These are phyloP conservation scores for Fusarium sp. DNA, from an alignment of 2,329 filamentous ascomycete genomes.

Conservation along the genomic window DNA sequence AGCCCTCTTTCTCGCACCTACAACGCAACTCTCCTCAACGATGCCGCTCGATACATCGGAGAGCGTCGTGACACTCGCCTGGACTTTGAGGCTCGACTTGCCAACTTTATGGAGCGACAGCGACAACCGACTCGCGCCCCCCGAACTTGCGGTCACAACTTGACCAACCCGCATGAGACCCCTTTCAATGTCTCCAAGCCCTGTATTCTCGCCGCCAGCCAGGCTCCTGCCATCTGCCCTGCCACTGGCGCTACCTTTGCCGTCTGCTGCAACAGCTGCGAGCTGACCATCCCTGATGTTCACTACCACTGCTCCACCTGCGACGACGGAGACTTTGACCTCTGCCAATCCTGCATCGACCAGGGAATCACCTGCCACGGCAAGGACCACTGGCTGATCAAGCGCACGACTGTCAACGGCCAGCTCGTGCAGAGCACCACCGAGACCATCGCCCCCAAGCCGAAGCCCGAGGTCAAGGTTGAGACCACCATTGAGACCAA, in stretches of 20 bases:
- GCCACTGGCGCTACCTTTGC: constrained; percentile 65
- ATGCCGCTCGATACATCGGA: constrained; percentile 43
- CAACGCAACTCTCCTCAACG: constrained; percentile 42
- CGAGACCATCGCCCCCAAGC: constrained; percentile 79
- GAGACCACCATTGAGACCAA: constrained; percentile 29
- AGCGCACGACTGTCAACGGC: constrained; percentile 84
- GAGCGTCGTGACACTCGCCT: constrained; percentile 37
- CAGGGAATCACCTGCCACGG: constrained; percentile 81
- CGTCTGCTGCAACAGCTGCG: constrained; percentile 95
- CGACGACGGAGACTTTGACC: constrained; percentile 92
- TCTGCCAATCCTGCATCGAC: constrained; percentile 84
- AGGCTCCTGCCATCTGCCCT: constrained; percentile 20
- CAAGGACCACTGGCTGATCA: constrained; percentile 92
- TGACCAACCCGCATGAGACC: constrained; percentile 2
- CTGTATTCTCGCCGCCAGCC: background rate
- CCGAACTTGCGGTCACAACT: background rate
- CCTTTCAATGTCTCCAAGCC: constrained; percentile 17
- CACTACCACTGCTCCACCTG: constrained; percentile 97
- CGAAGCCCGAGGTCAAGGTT: constrained; percentile 39
- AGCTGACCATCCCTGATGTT: constrained; percentile 78
- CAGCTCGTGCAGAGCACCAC: constrained; percentile 87
- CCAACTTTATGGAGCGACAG: constrained; percentile 42
- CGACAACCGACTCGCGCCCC: constrained; percentile 17
- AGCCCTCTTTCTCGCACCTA: constrained; percentile 44
- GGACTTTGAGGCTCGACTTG: constrained; percentile 46